A percentile compares a stretch with the other conserved stretches of the same genome.
These are phyloP conservation scores for Adansonia rubrostipa DNA, from an alignment of 441 rosid species.

Conservation along the genomic window DNA sequence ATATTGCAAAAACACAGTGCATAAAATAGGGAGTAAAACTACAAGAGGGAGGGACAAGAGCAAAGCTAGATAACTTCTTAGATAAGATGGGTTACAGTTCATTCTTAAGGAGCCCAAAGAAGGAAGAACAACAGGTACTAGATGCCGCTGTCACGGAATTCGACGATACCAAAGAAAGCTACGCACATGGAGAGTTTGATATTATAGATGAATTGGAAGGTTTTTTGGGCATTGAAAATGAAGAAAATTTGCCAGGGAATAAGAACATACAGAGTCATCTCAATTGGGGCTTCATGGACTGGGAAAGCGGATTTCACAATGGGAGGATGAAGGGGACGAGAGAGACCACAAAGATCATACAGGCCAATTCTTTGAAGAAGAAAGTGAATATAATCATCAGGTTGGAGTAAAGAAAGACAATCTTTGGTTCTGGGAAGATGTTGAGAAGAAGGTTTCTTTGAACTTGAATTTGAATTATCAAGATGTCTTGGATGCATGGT, in stretches of 20 bases:
- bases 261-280: slow-evolving; percentile 7
- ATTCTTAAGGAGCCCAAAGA: slow-evolving; percentile 48
- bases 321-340: slow-evolving; percentile 33
- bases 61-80: slow-evolving; percentile 1
- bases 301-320: slow-evolving; percentile 34
- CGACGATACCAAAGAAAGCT: slow-evolving; percentile 23
- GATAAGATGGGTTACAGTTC: slow-evolving; percentile 37
- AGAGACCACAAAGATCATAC: slow-evolving; percentile 19
- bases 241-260: slow-evolving; percentile 24
- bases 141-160: slow-evolving; percentile 28
- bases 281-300: slow-evolving; percentile 44
- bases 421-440: slow-evolving; percentile 36
- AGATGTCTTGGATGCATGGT: slow-evolving; percentile 75
- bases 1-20: no score
- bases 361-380: slow-evolving; percentile 21
- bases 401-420: slow-evolving; percentile 41
- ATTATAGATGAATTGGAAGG: slow-evolving; percentile 45
- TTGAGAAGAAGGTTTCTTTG: slow-evolving; percentile 40
- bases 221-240: slow-evolving; percentile 38
- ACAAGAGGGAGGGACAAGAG: slow-evolving; percentile 21
- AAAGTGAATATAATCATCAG: background rate
- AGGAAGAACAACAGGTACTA: slow-evolving; percentile 54
- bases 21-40: slow-evolving; percentile 4
- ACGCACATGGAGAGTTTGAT: slow-evolving; percentile 25
- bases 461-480: slow-evolving; percentile 75